A percentile compares a stretch with the other conserved stretches of the same genome.
phyloP scores from a whole-genome alignment of 2,329 filamentous ascomycete species.

The Dothistroma septosporum region DNA sequence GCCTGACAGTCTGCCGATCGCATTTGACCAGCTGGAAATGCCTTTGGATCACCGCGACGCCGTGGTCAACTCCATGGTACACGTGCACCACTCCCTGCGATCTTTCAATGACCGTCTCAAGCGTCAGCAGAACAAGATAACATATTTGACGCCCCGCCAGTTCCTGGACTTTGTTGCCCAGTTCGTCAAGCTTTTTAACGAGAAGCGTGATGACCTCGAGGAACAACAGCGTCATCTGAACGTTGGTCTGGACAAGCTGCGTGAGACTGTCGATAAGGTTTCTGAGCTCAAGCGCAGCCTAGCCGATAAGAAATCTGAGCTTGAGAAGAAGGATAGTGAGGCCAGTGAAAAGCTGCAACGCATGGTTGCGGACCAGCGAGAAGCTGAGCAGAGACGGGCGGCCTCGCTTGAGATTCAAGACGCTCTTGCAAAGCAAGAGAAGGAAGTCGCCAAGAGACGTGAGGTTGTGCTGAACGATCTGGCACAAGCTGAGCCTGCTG shows the following conservation, averaged over 20 bases:
- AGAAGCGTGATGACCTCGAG: slow-evolving; percentile 96
- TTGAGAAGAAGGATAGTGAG: slow-evolving; percentile 90
- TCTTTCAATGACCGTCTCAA: slow-evolving; percentile 82
- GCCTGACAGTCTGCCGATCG: slow-evolving; percentile 87
- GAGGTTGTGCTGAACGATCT: slow-evolving; percentile 84
- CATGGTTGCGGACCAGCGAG: slow-evolving; percentile 93
- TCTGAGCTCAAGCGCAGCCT: slow-evolving; percentile 84
- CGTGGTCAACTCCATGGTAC: slow-evolving; percentile 97
- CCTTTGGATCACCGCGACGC: slow-evolving; percentile 88
- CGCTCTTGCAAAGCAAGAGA: slow-evolving; percentile 82
- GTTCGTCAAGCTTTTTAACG: slow-evolving; percentile 94
- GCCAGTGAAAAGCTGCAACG: slow-evolving; percentile 95
- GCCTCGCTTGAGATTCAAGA: slow-evolving; percentile 85
- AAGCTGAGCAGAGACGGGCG: slow-evolving; percentile 86
- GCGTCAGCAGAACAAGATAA: slow-evolving; percentile 87
- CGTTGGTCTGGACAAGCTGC: slow-evolving; percentile 93
- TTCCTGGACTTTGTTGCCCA: slow-evolving; percentile 98
- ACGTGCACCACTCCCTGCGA: slow-evolving; percentile 92
- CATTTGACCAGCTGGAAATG: slow-evolving; percentile 77
- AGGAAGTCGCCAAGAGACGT: slow-evolving; percentile 75
- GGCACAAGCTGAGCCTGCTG: slow-evolving; percentile 86
- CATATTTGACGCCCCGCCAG: slow-evolving; percentile 91
- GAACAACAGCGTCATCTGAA: slow-evolving; percentile 98
- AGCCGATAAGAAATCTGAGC: slow-evolving; percentile 87
- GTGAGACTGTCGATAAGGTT: slow-evolving; percentile 96